Conservation (phyloP, 2,329 filamentous ascomycete species). For the Pseudogymnoascus sp. region DNA sequence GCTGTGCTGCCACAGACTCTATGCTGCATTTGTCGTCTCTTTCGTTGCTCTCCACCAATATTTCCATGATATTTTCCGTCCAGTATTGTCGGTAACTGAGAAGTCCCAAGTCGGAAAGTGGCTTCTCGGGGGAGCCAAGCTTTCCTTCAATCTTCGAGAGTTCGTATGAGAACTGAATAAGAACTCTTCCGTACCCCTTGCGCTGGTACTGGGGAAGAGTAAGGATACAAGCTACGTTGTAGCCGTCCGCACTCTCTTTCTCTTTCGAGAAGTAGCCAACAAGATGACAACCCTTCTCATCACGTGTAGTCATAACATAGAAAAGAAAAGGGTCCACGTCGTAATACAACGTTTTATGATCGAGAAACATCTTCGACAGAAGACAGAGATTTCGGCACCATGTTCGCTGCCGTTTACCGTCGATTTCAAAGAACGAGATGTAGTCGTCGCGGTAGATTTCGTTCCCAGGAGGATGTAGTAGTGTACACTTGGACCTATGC, state of each 20-base stretch:
- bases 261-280: conserved; percentile 99
- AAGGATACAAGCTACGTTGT: conserved; percentile 96
- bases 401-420: conserved; percentile 85
- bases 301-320: conserved; percentile 91
- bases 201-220: conserved; percentile 94
- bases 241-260: conserved; percentile 92
- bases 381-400: conserved; percentile 96
- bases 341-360: conserved; percentile 98
- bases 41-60: conserved; percentile 68
- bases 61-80: conserved; percentile 87
- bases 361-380: conserved; percentile 90
- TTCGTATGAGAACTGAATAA: conserved; percentile 97
- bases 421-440: conserved; percentile 95
- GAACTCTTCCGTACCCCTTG: conserved; percentile 82
- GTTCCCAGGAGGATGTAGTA: conserved; percentile 91
- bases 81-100: conserved; percentile 95
- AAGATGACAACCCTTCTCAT: conserved; percentile 84
- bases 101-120: conserved; percentile 85
- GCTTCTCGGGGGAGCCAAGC: conserved; percentile 93
- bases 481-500: conserved; percentile 81
- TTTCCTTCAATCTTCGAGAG: conserved; percentile 92
- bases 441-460: conserved; percentile 95
- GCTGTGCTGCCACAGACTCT: conserved; percentile 68
- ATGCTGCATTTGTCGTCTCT: conserved; percentile 70
- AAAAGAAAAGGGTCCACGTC: conserved; percentile 99